Percentiles rank a stretch among this genome's conserved stretches.
phyloP scores from a whole-genome alignment of 441 rosid species.

The Populus hybrid region DNA sequence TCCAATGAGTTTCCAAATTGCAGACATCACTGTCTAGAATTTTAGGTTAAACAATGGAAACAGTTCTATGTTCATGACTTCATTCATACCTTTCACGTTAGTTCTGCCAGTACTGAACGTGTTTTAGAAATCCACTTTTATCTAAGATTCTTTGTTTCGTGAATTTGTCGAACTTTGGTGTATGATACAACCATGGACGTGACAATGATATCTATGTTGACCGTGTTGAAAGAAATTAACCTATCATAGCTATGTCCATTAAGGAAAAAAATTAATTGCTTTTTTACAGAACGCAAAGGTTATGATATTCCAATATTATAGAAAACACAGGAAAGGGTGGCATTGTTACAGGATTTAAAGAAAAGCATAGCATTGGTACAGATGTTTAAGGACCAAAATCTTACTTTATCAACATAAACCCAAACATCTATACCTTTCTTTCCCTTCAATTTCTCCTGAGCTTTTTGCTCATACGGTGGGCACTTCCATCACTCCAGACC shows the following conservation, averaged over 20 bases:
- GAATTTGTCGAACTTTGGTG: not conserved
- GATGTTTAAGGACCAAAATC: slow-evolving; percentile 31
- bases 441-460: slow-evolving; percentile 22
- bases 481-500: slow-evolving; percentile 67
- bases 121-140: not conserved
- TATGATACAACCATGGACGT: not conserved
- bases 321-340: not conserved
- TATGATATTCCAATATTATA: not conserved
- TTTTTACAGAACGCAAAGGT: not conserved
- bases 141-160: not conserved
- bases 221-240: not conserved
- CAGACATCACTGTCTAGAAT: slow-evolving; percentile 8
- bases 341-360: not conserved
- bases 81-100: not conserved
- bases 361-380: slow-evolving; percentile 3
- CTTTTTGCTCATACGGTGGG: slow-evolving; percentile 33
- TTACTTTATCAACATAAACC: slow-evolving; percentile 17
- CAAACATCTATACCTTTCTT: not conserved
- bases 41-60: not conserved
- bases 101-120: not conserved
- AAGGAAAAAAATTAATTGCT: not conserved
- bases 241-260: not conserved
- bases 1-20: not conserved
- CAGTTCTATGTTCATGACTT: not conserved
- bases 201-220: not conserved